phyloP scores from a whole-genome alignment of 1,284 basidiomycete genomes.

The Pseudozyma thailandica region DNA sequence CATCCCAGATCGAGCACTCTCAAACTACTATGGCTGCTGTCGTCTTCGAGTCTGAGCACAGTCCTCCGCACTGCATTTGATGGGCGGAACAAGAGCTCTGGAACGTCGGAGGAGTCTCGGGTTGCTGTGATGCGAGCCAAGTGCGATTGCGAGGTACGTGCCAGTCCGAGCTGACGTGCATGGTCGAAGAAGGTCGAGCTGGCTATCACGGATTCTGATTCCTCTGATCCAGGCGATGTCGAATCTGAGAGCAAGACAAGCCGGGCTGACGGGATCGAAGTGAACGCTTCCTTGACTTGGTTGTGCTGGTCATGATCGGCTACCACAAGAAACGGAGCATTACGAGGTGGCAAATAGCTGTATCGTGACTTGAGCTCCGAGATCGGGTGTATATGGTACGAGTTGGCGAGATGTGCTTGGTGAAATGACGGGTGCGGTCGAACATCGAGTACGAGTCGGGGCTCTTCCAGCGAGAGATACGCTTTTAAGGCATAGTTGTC shows the following conservation, averaged over 20 bases:
- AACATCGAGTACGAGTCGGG: conserved; percentile 38
- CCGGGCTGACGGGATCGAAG: conserved; percentile 7
- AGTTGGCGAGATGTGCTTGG: conserved; percentile 25
- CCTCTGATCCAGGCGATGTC: neutral
- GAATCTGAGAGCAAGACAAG: conserved; percentile 15
- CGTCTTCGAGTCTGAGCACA: conserved; percentile 11
- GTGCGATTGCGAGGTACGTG: conserved; percentile 12
- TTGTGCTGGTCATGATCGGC: conserved; percentile 10
- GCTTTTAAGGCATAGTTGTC: conserved; percentile 2
- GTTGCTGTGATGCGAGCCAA: conserved; percentile 2
- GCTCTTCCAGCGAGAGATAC: conserved; percentile 20
- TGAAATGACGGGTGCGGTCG: conserved; percentile 26
- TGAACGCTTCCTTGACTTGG: conserved; percentile 22
- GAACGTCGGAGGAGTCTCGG: conserved; percentile 14
- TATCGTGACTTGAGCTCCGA: conserved; percentile 36
- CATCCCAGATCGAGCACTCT: conserved; percentile 41
- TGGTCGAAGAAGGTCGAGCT: conserved; percentile 4
- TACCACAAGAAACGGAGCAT: conserved; percentile 27
- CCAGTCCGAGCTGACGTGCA: conserved; percentile 4
- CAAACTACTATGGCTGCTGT: neutral
- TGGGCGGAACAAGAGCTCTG: conserved; percentile 33
- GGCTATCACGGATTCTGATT: neutral
- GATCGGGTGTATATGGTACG: conserved; percentile 31
- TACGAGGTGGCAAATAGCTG: conserved; percentile 43
- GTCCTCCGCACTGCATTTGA: conserved; percentile 28